Evolutionary conservation across 148 eudicot genomes (phyloP), one percentile per base, ranked within the genome.

Genomic region (Rhododendron griersonianum): DNA sequence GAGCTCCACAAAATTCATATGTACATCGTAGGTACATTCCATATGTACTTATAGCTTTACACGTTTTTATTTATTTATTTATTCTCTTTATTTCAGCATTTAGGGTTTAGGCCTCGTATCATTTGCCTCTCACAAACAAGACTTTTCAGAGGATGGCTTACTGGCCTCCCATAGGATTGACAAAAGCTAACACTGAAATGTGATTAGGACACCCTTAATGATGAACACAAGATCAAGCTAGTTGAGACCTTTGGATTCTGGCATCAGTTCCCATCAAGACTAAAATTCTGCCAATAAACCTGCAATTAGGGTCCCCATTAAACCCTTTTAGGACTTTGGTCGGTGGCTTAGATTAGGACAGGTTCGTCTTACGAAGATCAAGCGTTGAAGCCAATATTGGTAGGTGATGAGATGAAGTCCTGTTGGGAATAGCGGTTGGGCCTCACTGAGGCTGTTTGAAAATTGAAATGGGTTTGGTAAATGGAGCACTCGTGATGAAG

Each of bases 91-190:
- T 33, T n/a, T 39, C 15, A 57, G 45, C 39, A 57, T 79, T 67
- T 84, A 75, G 33, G 77, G 44, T 79, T 67, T 84, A 75, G 33
- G 77, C 89, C n/a, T 59, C 41, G 78, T 35, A 50, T 63, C 65
- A 83, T 83, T 87, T 65, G 71, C 80, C 78, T 87, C 78, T 45
- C 88, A 73, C 83, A 83, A 67, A 15, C 57, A 44, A 83, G 69
- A 83, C 85, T 67, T 63, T 71, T 83, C 28, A 9, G 59, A 37
- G 84, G 47, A 13, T 61, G 41, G 23, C n/a, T 61, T 7, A 61
- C 7, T 5, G n/a, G 11, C 74, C 23, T 48, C 47, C 82, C 73
- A 48, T 76, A 28, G 80, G 81, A 74, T 65, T 37, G 79, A 13
- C 61, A 87, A 78, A 87, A 83, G 84, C 53, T 37, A 80, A 53